Evolutionary conservation across 2,329 filamentous ascomycete genomes (phyloP), one percentile per base, ranked within the genome.

Genomic region (Graphiopsis chlorocephala): DNA sequence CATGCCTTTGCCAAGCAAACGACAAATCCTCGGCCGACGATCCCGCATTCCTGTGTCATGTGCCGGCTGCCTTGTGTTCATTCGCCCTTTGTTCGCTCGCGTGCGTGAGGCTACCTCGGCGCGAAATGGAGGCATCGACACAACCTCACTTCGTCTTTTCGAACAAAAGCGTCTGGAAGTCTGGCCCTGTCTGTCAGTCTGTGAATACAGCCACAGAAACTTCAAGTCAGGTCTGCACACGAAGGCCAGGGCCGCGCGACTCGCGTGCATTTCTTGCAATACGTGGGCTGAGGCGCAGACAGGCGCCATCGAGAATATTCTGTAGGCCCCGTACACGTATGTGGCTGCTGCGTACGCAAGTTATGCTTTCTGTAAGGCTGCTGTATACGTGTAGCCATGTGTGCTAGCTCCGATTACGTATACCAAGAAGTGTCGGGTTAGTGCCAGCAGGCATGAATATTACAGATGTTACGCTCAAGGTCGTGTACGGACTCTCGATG

Each of bases 1-100:
- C 47, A 52, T 38, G 17, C 28, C 50, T n/a, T 20, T 29, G 53
- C 53, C 53, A 56, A 56, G 53, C 29, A n/a, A 8, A n/a, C 20
- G 48, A 15, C 11, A 52, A 31, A 20, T 23, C 31, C 29, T 33
- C 31, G 31, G 53, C 2, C 20, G 53, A 56, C 53, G 53, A 56
- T 56, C 53, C 31, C 29, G 53, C 53, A 38, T 56, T 56, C 53
- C 53, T 56, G 53, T 56, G 53, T 56, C 53, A 56, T 25, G 53
- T 38, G 47, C 23, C 23, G 17, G 23, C 47, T 52, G 12, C 26
- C 14, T 31, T 56, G 53, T 56, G 29, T 38, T 56, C 53, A 56
- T 14, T 56, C 38, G 38, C 29, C 26, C 31, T 56, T 56, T 56
- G 53, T 56, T 31, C 29, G 29, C 20, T 56, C 53, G 31, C 53